These are phyloP conservation scores for Rhizopus stolonifer DNA, from an alignment of 371 early-diverging fungal genomes.

Conservation along the genomic window DNA sequence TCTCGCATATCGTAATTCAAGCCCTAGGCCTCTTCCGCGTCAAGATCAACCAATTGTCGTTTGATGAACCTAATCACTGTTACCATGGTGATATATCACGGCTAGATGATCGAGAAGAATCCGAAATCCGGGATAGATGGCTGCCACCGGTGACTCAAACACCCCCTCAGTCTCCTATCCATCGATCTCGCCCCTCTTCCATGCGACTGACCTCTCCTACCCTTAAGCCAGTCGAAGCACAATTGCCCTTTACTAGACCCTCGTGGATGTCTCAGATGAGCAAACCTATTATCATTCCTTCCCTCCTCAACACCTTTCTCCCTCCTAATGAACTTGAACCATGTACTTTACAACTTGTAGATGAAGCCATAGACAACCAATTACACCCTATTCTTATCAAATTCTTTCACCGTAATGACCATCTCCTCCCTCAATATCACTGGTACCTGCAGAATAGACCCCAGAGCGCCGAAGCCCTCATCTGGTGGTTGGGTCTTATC, in stretches of 20 bases:
- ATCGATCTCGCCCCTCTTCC: slow-evolving; percentile 6
- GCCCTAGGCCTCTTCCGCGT: slow-evolving; percentile 22
- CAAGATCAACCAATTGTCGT: background rate
- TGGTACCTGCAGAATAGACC: background rate
- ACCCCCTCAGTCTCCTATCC: background rate
- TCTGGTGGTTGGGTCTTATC: background rate
- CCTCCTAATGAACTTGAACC: background rate
- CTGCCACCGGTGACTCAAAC: background rate
- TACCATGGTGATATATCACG: slow-evolving; percentile 10
- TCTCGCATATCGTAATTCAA: slow-evolving; percentile 29
- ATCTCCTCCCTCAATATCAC: background rate
- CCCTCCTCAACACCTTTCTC: background rate
- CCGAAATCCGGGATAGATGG: background rate
- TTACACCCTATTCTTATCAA: background rate
- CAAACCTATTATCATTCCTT: background rate
- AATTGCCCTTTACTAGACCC: background rate
- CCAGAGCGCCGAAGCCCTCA: background rate
- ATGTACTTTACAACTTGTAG: background rate
- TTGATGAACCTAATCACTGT: background rate
- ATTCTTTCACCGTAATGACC: background rate
- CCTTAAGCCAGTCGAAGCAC: background rate
- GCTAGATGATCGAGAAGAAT: slow-evolving; percentile 6
- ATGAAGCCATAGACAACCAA: background rate
- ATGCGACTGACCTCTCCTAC: slow-evolving; percentile 6
- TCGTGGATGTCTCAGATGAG: background rate